These are phyloP conservation scores for Prunella vulgaris DNA, from an alignment of 257 asterid genomes.

Conservation along the genomic window DNA sequence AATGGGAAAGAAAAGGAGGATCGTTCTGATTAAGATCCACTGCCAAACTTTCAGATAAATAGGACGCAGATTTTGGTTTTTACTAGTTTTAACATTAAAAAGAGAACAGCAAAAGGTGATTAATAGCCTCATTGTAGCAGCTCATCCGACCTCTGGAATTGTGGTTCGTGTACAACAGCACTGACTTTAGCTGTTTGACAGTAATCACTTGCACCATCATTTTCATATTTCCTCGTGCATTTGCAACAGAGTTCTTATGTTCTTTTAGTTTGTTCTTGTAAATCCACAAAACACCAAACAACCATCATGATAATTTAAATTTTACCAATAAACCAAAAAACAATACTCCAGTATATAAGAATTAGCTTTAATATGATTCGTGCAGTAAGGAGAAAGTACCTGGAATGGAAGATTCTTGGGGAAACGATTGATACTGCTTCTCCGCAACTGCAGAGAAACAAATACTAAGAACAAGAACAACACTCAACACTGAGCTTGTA, in stretches of 20 bases:
- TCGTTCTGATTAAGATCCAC: not conserved
- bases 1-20: not conserved
- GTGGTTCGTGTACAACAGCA: too few species aligned
- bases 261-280: not conserved
- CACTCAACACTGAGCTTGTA: not conserved
- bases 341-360: not conserved
- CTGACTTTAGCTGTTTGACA: too few species aligned
- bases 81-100: not conserved
- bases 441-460: constrained; percentile 37
- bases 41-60: not conserved
- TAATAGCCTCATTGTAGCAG: not conserved
- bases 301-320: not conserved
- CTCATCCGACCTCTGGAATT: not conserved
- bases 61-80: not conserved
- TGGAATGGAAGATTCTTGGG: constrained; percentile 41
- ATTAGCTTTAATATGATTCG: not conserved
- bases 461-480: not conserved
- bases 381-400: constrained; percentile 35
- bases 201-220: not conserved
- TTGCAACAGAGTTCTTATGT: not conserved
- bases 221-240: not conserved
- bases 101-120: not conserved
- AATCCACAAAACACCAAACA: not conserved
- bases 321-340: too few species aligned
- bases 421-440: constrained; percentile 50